phyloP scores from a whole-genome alignment of 2,329 filamentous ascomycete genomes.

The Blastomyces gilchristii region DNA sequence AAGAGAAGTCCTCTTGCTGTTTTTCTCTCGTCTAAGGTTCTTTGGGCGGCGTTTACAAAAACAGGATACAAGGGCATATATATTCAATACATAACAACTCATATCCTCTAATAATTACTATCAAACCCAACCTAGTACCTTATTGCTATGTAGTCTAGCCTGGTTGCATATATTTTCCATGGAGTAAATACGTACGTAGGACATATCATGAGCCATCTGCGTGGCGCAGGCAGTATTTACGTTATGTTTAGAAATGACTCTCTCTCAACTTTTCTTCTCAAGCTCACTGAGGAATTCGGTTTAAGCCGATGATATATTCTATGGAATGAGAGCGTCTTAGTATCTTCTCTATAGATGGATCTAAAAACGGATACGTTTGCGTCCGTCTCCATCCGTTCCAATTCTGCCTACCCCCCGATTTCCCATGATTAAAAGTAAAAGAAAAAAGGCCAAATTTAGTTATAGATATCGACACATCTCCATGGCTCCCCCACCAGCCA shows the following conservation, averaged over 20 bases:
- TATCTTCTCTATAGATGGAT: neutral
- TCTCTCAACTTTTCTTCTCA: neutral
- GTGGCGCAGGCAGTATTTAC: neutral
- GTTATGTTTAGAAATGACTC: neutral
- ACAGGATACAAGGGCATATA: neutral
- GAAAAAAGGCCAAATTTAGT: neutral
- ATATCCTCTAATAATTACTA: neutral
- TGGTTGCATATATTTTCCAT: neutral
- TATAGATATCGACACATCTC: constrained; percentile 5
- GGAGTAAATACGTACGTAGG: neutral
- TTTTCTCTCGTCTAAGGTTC: neutral
- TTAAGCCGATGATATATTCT: neutral
- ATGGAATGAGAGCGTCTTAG: no score
- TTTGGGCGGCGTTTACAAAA: neutral
- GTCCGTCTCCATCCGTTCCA: neutral
- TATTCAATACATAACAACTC: neutral
- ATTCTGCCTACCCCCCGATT: neutral
- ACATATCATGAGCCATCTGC: neutral
- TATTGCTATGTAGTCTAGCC: neutral
- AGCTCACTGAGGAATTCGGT: neutral
- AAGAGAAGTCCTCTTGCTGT: neutral
- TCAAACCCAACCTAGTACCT: neutral
- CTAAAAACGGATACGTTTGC: neutral
- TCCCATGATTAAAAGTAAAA: neutral
- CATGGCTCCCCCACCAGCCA: neutral